These are phyloP conservation scores for Gnomoniopsis sp. DNA, from an alignment of 2,329 filamentous ascomycete genomes.

Conservation along the genomic window DNA sequence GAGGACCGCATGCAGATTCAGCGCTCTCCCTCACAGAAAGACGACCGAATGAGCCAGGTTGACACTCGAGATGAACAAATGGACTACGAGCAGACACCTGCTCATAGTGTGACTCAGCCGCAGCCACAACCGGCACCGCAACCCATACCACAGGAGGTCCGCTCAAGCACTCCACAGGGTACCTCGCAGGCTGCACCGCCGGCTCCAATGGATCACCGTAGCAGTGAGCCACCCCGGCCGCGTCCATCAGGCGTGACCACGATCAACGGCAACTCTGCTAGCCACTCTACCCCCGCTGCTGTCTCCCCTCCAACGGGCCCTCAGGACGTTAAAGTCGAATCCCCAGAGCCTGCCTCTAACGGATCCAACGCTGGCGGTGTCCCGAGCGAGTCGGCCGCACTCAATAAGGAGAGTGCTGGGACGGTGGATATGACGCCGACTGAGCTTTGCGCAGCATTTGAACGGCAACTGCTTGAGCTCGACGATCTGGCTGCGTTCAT, in stretches of 20 bases:
- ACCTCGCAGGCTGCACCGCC: slow-evolving; percentile 10
- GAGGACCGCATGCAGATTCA: slow-evolving; percentile 32
- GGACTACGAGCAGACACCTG: slow-evolving; percentile 51
- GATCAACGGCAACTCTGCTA: slow-evolving; percentile 55
- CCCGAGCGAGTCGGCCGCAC: slow-evolving; percentile 10
- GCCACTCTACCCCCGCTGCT: slow-evolving; percentile 43
- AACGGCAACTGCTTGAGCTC: slow-evolving; percentile 57
- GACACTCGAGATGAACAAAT: slow-evolving; percentile 54
- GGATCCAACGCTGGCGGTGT: slow-evolving; percentile 22
- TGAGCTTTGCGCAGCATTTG: slow-evolving; percentile 57
- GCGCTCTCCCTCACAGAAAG: slow-evolving; percentile 45
- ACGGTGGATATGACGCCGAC: slow-evolving; percentile 54
- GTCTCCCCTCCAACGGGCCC: slow-evolving; percentile 35
- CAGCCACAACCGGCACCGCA: slow-evolving; percentile 31
- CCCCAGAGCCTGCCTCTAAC: slow-evolving; percentile 27
- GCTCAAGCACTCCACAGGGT: slow-evolving; percentile 28
- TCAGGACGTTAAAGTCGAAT: slow-evolving; percentile 28
- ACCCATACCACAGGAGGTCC: slow-evolving; percentile 6
- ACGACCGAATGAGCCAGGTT: slow-evolving; percentile 52
- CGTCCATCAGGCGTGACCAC: slow-evolving; percentile 54
- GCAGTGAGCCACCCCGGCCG: slow-evolving; percentile 50
- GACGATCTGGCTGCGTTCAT: slow-evolving; percentile 61
- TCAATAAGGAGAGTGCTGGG: slow-evolving; percentile 14
- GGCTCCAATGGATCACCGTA: slow-evolving; percentile 35
- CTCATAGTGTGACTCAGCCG: slow-evolving; percentile 31